These are phyloP conservation scores for Platismatia glauca DNA, from an alignment of 495 filamentous ascomycete genomes.

Conservation along the genomic window DNA sequence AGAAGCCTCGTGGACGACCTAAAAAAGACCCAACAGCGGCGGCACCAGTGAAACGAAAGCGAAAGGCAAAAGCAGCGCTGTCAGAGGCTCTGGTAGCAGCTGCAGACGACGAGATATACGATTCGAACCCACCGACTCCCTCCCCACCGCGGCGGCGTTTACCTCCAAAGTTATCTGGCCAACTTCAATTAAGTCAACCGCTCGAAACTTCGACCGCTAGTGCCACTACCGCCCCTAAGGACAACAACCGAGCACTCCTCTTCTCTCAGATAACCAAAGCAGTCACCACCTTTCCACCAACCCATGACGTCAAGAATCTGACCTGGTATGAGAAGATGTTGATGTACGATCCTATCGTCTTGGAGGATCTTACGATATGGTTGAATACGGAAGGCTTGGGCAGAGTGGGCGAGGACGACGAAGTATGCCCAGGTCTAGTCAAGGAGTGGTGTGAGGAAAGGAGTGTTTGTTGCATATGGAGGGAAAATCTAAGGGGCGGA, in stretches of 20 bases:
- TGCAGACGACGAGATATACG: conserved; percentile 22
- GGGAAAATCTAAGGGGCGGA: conserved; percentile 66
- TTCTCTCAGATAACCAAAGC: conserved; percentile 51
- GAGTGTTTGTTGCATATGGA: conserved; percentile 78
- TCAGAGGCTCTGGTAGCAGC: conserved; percentile 17
- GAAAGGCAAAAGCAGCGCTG: conserved; percentile 9
- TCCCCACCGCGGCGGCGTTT: conserved; percentile 5
- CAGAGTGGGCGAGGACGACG: conserved; percentile 52
- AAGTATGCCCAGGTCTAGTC: conserved; percentile 50
- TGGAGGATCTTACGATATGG: conserved; percentile 82
- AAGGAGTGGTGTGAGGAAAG: conserved; percentile 82
- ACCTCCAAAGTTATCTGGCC: background rate
- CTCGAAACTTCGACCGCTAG: background rate
- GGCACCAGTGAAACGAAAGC: conserved; percentile 10
- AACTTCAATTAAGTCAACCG: conserved; percentile 6
- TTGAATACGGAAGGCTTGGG: conserved; percentile 64
- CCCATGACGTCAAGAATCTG: conserved; percentile 40
- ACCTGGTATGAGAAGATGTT: conserved; percentile 88
- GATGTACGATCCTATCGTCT: conserved; percentile 82
- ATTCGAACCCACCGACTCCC: conserved; percentile 13
- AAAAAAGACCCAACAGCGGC: conserved; percentile 28
- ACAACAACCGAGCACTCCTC: conserved; percentile 10
- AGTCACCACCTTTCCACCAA: conserved; percentile 44
- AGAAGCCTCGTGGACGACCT: conserved; percentile 38
- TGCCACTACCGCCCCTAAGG: conserved; percentile 8